Base-by-base conservation (phyloP, 805 yeast genomes). In the Metschnikowia cerradonensis region DNA sequence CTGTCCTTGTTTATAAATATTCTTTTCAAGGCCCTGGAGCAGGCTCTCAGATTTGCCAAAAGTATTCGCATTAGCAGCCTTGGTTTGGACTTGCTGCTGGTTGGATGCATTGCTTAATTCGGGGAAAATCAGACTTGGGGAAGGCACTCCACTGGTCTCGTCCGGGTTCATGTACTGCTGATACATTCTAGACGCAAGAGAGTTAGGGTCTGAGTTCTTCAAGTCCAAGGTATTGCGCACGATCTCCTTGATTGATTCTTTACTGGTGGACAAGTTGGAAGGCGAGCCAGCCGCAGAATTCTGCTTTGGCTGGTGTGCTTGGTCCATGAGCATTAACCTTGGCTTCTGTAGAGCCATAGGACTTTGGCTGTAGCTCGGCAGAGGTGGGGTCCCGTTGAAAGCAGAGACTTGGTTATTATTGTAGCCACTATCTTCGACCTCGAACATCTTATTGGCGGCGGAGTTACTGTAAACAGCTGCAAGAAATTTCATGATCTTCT, bases 401-500 rank as follows among this genome's bases (percentile, higher is more conserved):
- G 64, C 44, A 22, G 66, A 59, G 42, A 63, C 60, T 37, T 62
- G 65, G 47, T 57, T 57, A 35, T 52, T 53, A 19, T 59, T 64
- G 47, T 52, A 53, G 17, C 51, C 50, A 26, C 52, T 50, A 39
- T 58, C 56, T 33, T 65, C 73, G 8, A 67, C 67, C 48, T 72
- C 77, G 43, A 71, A 61, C 6, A 72, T 62, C 56, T 80, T 80
- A 22, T 83, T 78, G 14, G 45, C 45, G 19, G 83, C 81, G 57
- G 76, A 79, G 47, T 65, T 73, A 19, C 91, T 91, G 60, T 86
- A 87, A 3, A 92, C 79, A 5, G 91, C 81, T 2, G 97, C 95
- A 60, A 94, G 73, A 57, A 94, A 92, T 59, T 94, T 81, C 60
- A 94, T 70, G 46, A 94, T 92, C 56, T 88, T 86, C 56, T 90